phyloP scores from a whole-genome alignment of 352 stramenopile species.

The Phytophthora macrochlamydospora region DNA sequence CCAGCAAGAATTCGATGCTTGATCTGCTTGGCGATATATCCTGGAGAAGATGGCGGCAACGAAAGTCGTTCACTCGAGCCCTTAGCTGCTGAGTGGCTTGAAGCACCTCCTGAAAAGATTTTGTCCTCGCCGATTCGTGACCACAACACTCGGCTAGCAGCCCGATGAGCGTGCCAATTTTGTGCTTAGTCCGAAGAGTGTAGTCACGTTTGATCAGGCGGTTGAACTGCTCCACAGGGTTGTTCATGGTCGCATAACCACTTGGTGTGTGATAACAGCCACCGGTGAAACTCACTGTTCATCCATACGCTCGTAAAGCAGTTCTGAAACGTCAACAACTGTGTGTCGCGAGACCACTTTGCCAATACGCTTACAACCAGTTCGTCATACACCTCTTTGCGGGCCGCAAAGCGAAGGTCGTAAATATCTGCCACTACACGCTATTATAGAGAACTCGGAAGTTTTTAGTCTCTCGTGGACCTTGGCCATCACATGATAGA shows the following conservation, averaged over 20 bases:
- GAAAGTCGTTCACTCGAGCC: not conserved
- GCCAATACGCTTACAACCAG: not conserved
- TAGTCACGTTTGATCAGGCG: slow-evolving; percentile 21
- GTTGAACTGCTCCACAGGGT: slow-evolving; percentile 1
- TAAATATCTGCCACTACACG: too few relatives aligned
- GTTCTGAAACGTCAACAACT: not conserved
- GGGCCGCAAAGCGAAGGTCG: too few relatives aligned
- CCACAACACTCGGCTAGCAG: not conserved
- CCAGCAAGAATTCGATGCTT: not conserved
- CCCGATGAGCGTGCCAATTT: not conserved
- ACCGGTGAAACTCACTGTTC: not conserved
- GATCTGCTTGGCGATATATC: not conserved
- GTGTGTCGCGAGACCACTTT: not conserved
- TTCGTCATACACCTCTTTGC: not conserved
- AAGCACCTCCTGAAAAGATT: not conserved
- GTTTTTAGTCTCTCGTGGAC: too few relatives aligned
- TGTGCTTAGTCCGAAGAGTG: slow-evolving; percentile 1
- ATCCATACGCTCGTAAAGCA: not conserved
- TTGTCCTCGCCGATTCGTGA: not conserved
- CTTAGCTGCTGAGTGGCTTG: not conserved
- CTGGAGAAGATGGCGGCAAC: not conserved
- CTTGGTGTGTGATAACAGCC: slow-evolving; percentile 7
- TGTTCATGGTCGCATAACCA: not conserved
- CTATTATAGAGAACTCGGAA: too few relatives aligned
- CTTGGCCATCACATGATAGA: too few relatives aligned